phyloP scores from a whole-genome alignment of 805 yeast genomes.

The Metschnikowia peoriensis region DNA sequence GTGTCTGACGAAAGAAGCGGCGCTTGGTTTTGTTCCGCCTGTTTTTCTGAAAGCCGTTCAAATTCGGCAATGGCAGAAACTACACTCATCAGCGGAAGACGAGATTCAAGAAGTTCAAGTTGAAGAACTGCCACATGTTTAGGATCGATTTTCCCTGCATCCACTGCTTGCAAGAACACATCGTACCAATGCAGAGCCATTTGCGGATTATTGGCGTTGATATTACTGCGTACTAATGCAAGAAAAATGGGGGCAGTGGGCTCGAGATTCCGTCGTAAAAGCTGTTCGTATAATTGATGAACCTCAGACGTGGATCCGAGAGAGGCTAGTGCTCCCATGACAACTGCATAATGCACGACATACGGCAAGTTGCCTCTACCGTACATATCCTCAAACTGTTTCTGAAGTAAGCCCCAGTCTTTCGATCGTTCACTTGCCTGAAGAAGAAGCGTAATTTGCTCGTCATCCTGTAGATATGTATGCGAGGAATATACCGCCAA shows the following conservation, averaged over 20 bases:
- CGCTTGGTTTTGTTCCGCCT: conserved; percentile 10
- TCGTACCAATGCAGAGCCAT: conserved; percentile 32
- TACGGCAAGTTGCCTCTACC: conserved; percentile 55
- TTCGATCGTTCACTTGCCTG: conserved; percentile 42
- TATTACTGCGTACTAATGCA: conserved; percentile 45
- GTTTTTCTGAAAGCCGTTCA: conserved; percentile 20
- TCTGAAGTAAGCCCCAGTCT: conserved; percentile 56
- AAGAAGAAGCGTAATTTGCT: conserved; percentile 49
- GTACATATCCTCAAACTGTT: conserved; percentile 54
- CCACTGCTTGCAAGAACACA: conserved; percentile 27
- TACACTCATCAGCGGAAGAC: conserved; percentile 26
- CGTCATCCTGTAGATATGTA: conserved; percentile 43
- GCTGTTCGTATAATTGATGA: conserved; percentile 48
- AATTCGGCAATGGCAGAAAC: conserved; percentile 28
- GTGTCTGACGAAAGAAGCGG: conserved; percentile 19
- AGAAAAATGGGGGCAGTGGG: conserved; percentile 47
- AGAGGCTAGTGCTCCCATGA: conserved; percentile 57
- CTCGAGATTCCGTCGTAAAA: conserved; percentile 42
- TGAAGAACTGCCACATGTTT: conserved; percentile 24
- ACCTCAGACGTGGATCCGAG: conserved; percentile 49
- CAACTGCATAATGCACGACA: conserved; percentile 54
- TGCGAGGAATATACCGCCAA: conserved; percentile 31
- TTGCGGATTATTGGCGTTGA: conserved; percentile 34
- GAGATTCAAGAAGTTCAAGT: conserved; percentile 26
- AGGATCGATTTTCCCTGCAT: conserved; percentile 12